Evolutionary conservation across 257 asterid genomes (phyloP).

Genomic region (Rhazya stricta): DNA sequence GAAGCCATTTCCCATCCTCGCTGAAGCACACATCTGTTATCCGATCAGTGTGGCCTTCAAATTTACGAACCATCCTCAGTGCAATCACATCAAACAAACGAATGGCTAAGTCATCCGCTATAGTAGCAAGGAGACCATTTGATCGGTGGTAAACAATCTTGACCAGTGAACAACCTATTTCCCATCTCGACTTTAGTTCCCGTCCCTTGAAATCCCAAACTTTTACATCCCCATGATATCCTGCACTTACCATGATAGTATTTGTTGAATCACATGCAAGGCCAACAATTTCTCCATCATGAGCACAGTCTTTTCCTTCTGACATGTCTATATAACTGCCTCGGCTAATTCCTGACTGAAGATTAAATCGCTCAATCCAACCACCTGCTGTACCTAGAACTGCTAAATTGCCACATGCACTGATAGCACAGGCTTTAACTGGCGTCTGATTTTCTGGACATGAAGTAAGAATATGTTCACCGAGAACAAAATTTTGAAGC

Average conservation of each 20-base stretch:
- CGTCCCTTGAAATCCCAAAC: slow-evolving; percentile 81
- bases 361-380: slow-evolving; percentile 90
- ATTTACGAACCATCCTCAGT: slow-evolving; percentile 72
- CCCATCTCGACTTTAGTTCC: slow-evolving; percentile 56
- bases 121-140: slow-evolving; percentile 83
- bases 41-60: slow-evolving; percentile 86
- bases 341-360: slow-evolving; percentile 85
- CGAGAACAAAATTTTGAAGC: slow-evolving; percentile 93
- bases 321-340: slow-evolving; percentile 66
- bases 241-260: slow-evolving; percentile 71
- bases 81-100: slow-evolving; percentile 81
- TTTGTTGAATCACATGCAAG: slow-evolving; percentile 86
- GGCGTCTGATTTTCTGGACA: slow-evolving; percentile 59
- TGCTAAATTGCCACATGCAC: slow-evolving; percentile 95
- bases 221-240: slow-evolving; percentile 76
- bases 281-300: slow-evolving; percentile 73
- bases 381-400: slow-evolving; percentile 80
- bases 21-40: slow-evolving; percentile 83
- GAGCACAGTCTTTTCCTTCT: slow-evolving; percentile 51
- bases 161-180: slow-evolving; percentile 57
- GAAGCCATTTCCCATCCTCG: slow-evolving; percentile 95
- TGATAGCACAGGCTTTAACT: slow-evolving; percentile 75
- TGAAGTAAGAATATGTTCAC: slow-evolving; percentile 80
- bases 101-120: slow-evolving; percentile 76
- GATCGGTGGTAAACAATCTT: slow-evolving; percentile 71